Evolutionary conservation across 495 filamentous ascomycete species (phyloP).

Genomic region (Thermothielavioides terrestris): DNA sequence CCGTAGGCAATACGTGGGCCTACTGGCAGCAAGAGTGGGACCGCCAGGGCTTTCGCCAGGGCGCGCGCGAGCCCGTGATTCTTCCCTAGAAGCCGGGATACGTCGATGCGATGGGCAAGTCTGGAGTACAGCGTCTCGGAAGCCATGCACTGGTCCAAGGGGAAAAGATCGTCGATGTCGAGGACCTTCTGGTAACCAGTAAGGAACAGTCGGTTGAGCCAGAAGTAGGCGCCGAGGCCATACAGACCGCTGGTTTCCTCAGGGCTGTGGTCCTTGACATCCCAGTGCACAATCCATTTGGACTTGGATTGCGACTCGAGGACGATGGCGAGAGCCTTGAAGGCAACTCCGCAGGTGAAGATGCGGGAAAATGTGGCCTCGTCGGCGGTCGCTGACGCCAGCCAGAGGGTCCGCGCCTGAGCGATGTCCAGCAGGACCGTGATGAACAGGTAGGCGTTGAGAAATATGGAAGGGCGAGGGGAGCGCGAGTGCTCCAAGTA

Average conservation of each 20-base stretch:
- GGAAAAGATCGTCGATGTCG: slow-evolving; percentile 15
- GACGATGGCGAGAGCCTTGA: slow-evolving; percentile 44
- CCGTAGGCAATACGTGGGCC: slow-evolving; percentile 23
- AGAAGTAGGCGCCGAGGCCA: slow-evolving; percentile 15
- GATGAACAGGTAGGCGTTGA: slow-evolving; percentile 53
- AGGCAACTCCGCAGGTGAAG: slow-evolving; percentile 37
- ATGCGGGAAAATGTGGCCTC: slow-evolving; percentile 31
- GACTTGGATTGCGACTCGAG: slow-evolving; percentile 50
- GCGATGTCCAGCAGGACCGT: slow-evolving; percentile 52
- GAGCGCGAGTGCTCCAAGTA: slow-evolving; percentile 49
- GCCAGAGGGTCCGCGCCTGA: slow-evolving; percentile 49
- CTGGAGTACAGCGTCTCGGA: slow-evolving; percentile 9
- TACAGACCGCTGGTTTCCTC: slow-evolving; percentile 52
- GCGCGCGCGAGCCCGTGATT: slow-evolving; percentile 15
- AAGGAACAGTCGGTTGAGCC: slow-evolving; percentile 20
- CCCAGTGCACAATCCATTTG: slow-evolving; percentile 22
- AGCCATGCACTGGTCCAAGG: slow-evolving; percentile 25
- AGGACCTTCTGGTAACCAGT: slow-evolving; percentile 14
- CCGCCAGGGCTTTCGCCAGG: slow-evolving; percentile 13
- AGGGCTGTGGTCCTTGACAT: slow-evolving; percentile 26
- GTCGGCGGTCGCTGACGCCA: slow-evolving; percentile 29
- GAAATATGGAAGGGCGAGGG: slow-evolving; percentile 47
- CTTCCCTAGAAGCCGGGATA: slow-evolving; percentile 1
- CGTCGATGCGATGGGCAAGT: slow-evolving; percentile 4
- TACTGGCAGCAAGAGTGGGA: slow-evolving; percentile 26